Conservation (phyloP, 169 alveolate genomes). For the Cryptosporidium parvum region DNA sequence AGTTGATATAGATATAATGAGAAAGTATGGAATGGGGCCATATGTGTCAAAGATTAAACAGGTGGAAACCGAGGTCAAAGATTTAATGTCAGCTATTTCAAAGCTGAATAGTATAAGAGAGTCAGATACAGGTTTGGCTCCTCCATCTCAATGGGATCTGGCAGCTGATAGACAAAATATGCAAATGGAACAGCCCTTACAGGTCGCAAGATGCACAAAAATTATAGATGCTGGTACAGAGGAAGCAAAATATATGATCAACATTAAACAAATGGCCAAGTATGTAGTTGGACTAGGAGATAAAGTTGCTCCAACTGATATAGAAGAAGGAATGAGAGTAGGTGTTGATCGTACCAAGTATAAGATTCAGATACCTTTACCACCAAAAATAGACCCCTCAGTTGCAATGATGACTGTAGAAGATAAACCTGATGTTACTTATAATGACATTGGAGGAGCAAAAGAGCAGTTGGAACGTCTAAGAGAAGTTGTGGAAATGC, state of each 20-base stretch:
- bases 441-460: constrained; percentile 99
- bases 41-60: constrained; percentile 84
- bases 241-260: constrained; percentile 95
- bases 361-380: constrained; percentile 96
- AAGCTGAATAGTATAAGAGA: constrained; percentile 92
- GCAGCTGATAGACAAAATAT: constrained; percentile 95
- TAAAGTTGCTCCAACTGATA: constrained; percentile 98
- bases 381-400: constrained; percentile 99
- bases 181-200: constrained; percentile 96
- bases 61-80: constrained; percentile 83
- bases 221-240: constrained; percentile 97
- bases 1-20: constrained; percentile 86
- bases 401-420: constrained; percentile 99
- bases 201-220: constrained; percentile 98
- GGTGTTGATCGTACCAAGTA: constrained; percentile 97
- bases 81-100: constrained; percentile 78
- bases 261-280: constrained; percentile 97
- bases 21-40: constrained; percentile 91
- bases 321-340: constrained; percentile 99
- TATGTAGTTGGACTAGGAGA: constrained; percentile 99
- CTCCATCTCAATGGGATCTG: constrained; percentile 98
- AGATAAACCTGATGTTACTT: constrained; percentile 99
- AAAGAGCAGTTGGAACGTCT: constrained; percentile 97
- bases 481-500: constrained; percentile 98
- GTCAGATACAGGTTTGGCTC: constrained; percentile 98